Evolutionary conservation across 176 grass and related monocot genomes (phyloP).

Genomic region (Typha latifolia): DNA sequence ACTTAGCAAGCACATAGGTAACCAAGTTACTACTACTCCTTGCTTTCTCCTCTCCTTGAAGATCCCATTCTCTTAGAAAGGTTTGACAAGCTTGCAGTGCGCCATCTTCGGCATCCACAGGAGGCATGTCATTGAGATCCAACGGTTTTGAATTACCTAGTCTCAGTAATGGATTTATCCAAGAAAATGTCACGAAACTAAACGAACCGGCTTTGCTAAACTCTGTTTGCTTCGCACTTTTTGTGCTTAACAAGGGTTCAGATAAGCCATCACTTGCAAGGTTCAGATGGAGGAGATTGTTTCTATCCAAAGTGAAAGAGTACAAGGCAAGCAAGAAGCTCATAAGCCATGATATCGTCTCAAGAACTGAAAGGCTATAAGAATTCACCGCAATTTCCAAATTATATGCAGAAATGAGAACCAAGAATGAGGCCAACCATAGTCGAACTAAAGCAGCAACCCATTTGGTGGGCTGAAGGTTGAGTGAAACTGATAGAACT

Average conservation of each 20-base stretch:
- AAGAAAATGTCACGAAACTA: conserved; percentile 50
- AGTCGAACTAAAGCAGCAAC: conserved; percentile 11
- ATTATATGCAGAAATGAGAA: conserved; percentile 30
- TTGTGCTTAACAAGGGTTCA: conserved; percentile 27
- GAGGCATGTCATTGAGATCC: conserved; percentile 42
- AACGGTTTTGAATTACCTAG: conserved; percentile 56
- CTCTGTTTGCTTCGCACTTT: conserved; percentile 6
- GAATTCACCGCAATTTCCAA: conserved; percentile 23
- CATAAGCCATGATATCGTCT: conserved; percentile 31
- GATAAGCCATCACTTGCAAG: conserved; percentile 1
- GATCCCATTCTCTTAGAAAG: conserved; percentile 44
- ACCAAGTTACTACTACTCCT: conserved; percentile 33
- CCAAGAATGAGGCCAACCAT: conserved; percentile 43
- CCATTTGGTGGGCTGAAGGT: conserved; percentile 27
- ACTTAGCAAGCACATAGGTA: conserved; percentile 45
- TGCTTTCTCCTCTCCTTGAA: conserved; percentile 1
- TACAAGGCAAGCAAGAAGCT: conserved; percentile 33
- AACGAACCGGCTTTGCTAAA: conserved; percentile 44
- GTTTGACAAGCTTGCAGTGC: conserved; percentile 37
- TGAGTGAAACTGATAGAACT: conserved; percentile 32
- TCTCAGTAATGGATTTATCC: conserved; percentile 58
- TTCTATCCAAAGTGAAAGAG: conserved; percentile 12
- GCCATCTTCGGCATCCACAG: conserved; percentile 55
- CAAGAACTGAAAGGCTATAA: conserved; percentile 19
- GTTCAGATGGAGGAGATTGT: not conserved